Percentiles rank a stretch among this genome's conserved stretches.
These are phyloP conservation scores for Solanum commersonii DNA, from an alignment of 257 asterid species.

Conservation along the genomic window DNA sequence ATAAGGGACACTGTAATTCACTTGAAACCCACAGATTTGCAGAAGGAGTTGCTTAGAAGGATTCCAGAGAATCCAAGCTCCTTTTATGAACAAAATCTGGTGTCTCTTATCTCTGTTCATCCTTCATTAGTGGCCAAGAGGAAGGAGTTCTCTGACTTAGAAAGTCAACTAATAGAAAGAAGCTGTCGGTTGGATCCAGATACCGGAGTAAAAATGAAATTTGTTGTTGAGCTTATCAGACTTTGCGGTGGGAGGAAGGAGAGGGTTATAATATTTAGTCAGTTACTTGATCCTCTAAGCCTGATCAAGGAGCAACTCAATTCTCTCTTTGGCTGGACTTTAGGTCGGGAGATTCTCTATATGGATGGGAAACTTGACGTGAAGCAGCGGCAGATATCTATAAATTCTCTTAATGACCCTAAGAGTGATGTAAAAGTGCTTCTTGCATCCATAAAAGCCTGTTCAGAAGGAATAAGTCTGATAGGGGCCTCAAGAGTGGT, in stretches of 20 bases:
- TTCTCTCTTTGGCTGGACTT: slow-evolving; percentile 19
- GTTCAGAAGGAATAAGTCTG: slow-evolving; percentile 11
- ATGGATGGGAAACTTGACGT: neutral
- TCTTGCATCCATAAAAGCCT: neutral
- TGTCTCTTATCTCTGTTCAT: slow-evolving; percentile 53
- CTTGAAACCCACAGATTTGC: slow-evolving; percentile 49
- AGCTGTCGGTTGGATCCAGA: slow-evolving; percentile 7
- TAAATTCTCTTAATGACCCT: neutral
- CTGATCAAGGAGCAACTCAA: slow-evolving; percentile 22
- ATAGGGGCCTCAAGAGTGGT: slow-evolving; percentile 84
- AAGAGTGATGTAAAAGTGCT: neutral
- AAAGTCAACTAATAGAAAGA: neutral
- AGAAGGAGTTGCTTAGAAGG: slow-evolving; percentile 17
- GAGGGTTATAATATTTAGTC: slow-evolving; percentile 54
- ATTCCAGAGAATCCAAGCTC: neutral
- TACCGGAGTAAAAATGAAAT: slow-evolving; percentile 52
- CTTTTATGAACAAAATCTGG: slow-evolving; percentile 24
- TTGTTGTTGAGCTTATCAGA: slow-evolving; percentile 38
- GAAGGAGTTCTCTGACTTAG: slow-evolving; percentile 13
- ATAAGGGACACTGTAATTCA: slow-evolving; percentile 34
- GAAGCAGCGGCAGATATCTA: neutral
- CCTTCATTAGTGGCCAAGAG: slow-evolving; percentile 37
- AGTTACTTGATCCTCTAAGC: slow-evolving; percentile 35
- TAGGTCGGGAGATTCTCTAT: slow-evolving; percentile 50
- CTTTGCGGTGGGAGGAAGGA: slow-evolving; percentile 21